phyloP scores from a whole-genome alignment of 148 eudicot genomes.

The Heliamphora exappendiculata region DNA sequence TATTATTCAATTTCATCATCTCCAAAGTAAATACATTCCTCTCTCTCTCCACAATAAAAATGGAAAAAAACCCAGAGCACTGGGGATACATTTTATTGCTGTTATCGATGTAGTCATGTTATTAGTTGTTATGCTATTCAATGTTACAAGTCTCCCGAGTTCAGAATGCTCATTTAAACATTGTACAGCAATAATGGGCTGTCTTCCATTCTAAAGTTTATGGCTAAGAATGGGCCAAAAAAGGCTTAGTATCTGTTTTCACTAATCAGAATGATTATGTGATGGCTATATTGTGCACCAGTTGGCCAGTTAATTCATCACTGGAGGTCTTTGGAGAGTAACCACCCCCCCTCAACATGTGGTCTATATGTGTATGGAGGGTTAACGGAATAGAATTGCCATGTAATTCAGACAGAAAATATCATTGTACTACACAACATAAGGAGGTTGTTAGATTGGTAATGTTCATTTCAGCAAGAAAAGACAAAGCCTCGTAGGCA shows the following conservation, averaged over 20 bases:
- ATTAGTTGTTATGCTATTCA: background rate
- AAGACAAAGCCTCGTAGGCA: background rate
- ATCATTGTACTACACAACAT: background rate
- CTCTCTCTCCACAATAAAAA: too few species aligned
- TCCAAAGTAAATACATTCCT: conserved; percentile 41
- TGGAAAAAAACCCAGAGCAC: too few species aligned
- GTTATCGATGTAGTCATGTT: background rate
- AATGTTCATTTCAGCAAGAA: background rate
- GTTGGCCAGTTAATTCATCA: background rate
- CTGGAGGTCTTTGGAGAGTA: background rate
- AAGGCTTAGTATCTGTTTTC: background rate
- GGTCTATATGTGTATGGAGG: background rate
- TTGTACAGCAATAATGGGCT: background rate
- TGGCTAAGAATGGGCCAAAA: background rate
- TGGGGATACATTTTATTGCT: too few species aligned
- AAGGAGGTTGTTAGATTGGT: background rate
- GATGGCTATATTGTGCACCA: background rate
- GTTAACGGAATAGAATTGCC: background rate
- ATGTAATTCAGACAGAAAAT: background rate
- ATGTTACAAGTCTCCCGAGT: background rate
- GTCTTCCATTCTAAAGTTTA: background rate
- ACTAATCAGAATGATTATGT: background rate
- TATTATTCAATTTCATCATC: conserved; percentile 96
- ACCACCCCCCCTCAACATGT: background rate
- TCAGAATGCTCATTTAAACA: background rate